phyloP scores from a whole-genome alignment of 495 filamentous ascomycete genomes.

The Penicillium goetzii region DNA sequence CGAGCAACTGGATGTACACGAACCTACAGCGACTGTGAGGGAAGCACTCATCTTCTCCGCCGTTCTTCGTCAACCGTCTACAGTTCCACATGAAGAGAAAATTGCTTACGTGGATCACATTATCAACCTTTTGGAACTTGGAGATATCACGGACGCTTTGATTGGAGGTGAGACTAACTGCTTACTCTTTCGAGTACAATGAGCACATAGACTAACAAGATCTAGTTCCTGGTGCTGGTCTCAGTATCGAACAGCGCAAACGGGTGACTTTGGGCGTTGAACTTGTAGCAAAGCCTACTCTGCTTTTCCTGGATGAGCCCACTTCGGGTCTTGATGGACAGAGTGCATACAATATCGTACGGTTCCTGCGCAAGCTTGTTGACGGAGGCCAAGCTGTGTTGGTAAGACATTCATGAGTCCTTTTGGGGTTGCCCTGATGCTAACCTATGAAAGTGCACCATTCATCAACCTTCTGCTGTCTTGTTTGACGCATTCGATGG shows the following conservation, averaged over 20 bases:
- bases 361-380: constrained; percentile 82
- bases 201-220: neutral
- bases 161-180: constrained; percentile 58
- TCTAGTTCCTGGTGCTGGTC: constrained; percentile 64
- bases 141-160: constrained; percentile 55
- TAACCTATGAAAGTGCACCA: constrained; percentile 63
- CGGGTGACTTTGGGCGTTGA: constrained; percentile 86
- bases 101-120: constrained; percentile 55
- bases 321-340: constrained; percentile 69
- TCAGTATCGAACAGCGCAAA: constrained; percentile 87
- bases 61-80: constrained; percentile 47
- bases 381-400: constrained; percentile 84
- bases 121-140: constrained; percentile 52
- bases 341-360: constrained; percentile 64
- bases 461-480: constrained; percentile 86
- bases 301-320: constrained; percentile 68
- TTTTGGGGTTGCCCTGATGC: neutral
- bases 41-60: constrained; percentile 56
- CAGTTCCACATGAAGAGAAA: constrained; percentile 47
- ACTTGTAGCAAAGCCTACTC: constrained; percentile 65
- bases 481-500: constrained; percentile 56
- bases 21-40: constrained; percentile 51
- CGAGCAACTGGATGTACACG: constrained; percentile 82
- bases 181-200: neutral
- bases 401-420: constrained; percentile 20